Evolutionary conservation across 2,329 filamentous ascomycete genomes (phyloP).

Genomic region (Verticillium isaacii): DNA sequence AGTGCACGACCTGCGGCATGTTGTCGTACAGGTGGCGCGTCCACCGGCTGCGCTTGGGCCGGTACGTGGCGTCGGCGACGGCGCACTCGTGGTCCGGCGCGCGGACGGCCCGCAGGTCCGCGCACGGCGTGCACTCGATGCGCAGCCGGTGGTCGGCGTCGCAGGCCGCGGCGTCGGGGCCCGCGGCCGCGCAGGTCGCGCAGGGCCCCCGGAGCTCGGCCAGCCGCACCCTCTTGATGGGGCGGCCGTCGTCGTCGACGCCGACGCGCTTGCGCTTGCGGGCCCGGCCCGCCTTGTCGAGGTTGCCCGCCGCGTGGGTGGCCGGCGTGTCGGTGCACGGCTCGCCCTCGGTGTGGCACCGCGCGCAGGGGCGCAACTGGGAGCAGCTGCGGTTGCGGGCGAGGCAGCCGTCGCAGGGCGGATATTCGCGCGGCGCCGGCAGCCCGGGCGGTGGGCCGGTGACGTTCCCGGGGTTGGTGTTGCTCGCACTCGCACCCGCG

Average conservation of each 20-base stretch:
- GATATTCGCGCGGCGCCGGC: background rate
- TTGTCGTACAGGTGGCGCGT: slow-evolving; percentile 6
- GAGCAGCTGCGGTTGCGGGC: background rate
- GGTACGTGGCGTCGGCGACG: slow-evolving; percentile 6
- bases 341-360: background rate
- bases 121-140: slow-evolving; percentile 12
- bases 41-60: slow-evolving; percentile 7
- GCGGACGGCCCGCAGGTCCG: slow-evolving; percentile 4
- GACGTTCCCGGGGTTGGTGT: too few relatives aligned
- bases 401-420: background rate
- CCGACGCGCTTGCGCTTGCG: background rate
- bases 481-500: too few relatives aligned
- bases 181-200: slow-evolving; percentile 5
- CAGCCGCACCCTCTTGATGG: background rate
- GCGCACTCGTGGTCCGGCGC: slow-evolving; percentile 7
- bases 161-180: slow-evolving; percentile 1
- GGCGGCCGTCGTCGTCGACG: background rate
- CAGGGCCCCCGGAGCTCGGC: background rate
- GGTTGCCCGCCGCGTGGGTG: background rate
- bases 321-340: background rate
- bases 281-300: background rate
- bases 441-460: too few relatives aligned
- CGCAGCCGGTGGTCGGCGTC: slow-evolving; percentile 6
- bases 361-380: background rate
- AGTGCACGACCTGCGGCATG: background rate